Conservation (phyloP, 1,139 yeast genomes). For the Suhomyces coccinellae region DNA sequence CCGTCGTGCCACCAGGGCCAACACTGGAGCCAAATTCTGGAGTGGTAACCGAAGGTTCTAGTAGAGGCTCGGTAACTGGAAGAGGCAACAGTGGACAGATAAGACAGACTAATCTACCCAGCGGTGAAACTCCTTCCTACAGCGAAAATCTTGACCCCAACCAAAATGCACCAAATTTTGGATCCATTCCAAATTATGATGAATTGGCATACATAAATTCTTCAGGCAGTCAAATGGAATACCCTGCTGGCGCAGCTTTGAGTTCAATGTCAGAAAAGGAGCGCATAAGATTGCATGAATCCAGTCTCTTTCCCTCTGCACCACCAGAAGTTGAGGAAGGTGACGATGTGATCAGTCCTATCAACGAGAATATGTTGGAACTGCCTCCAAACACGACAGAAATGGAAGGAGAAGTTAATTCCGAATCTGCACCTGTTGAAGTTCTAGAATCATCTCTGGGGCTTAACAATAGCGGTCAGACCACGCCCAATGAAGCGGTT, state of each 20-base stretch:
- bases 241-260: constrained; percentile 21
- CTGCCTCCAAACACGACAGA: constrained; percentile 1
- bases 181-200: constrained; percentile 28
- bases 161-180: constrained; percentile 9
- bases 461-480: not conserved
- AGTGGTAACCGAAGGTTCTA: constrained; percentile 1
- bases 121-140: constrained; percentile 18
- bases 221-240: constrained; percentile 11
- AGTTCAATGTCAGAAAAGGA: constrained; percentile 47
- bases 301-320: constrained; percentile 61
- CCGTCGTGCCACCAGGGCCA: not conserved
- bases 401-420: not conserved
- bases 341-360: constrained; percentile 17
- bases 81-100: not conserved
- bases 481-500: not conserved
- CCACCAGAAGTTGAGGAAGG: constrained; percentile 41
- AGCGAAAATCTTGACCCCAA: constrained; percentile 2
- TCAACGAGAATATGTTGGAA: constrained; percentile 13
- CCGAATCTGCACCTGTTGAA: not conserved
- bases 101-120: not conserved
- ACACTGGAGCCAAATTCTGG: not conserved
- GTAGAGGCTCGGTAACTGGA: not conserved
- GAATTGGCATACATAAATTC: constrained; percentile 15
- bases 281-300: constrained; percentile 51
- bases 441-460: not conserved